Percentiles rank a stretch among this genome's conserved stretches.
Evolutionary conservation across 139 green algal genomes (phyloP).

Genomic region (Volvox reticuliferus): DNA sequence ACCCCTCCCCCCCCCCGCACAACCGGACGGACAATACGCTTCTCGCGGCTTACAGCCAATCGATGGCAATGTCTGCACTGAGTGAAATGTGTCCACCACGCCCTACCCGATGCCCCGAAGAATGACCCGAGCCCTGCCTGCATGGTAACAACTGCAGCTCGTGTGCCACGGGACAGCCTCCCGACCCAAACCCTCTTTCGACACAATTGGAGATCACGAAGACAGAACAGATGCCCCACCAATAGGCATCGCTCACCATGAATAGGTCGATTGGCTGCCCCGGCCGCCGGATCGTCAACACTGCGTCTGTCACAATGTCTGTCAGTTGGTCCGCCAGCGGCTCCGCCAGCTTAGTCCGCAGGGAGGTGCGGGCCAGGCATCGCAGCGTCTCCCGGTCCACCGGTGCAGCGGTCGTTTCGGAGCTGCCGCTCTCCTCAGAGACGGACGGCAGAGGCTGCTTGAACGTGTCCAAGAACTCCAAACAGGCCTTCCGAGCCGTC

Average conservation of each 20-base stretch:
- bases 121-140: too few relatives aligned
- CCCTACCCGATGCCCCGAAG: too few relatives aligned
- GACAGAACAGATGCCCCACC: too few relatives aligned
- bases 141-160: too few relatives aligned
- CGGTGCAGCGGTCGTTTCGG: neutral
- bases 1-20: too few relatives aligned
- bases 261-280: conserved; percentile 93
- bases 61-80: too few relatives aligned
- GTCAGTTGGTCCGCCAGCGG: conserved; percentile 91
- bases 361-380: conserved; percentile 92
- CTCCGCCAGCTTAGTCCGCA: conserved; percentile 93
- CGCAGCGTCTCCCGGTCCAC: conserved; percentile 86
- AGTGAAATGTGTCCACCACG: too few relatives aligned
- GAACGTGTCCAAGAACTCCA: conserved; percentile 95
- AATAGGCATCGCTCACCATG: conserved; percentile 81
- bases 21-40: too few relatives aligned
- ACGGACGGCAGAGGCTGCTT: conserved; percentile 68
- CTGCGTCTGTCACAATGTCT: conserved; percentile 90
- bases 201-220: too few relatives aligned
- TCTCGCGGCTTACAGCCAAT: too few relatives aligned
- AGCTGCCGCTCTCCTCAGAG: neutral
- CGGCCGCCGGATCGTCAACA: conserved; percentile 83
- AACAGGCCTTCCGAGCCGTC: conserved; percentile 85
- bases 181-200: too few relatives aligned
- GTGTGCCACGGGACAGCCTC: too few relatives aligned